phyloP scores from a whole-genome alignment of 805 yeast species.

The Yamadazyma nakazawae region DNA sequence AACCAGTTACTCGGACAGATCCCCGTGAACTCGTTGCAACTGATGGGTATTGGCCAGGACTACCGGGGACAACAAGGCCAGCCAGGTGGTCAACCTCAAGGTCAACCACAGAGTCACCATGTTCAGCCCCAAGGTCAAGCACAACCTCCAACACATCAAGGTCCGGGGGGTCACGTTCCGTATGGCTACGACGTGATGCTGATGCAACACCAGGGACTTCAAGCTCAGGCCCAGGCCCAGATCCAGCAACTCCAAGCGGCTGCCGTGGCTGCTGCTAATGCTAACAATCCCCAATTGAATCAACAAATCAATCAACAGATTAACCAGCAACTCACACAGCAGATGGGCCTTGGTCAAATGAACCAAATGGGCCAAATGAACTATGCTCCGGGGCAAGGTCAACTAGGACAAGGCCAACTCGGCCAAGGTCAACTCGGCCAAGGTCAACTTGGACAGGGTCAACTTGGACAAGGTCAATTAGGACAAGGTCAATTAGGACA shows the following conservation, averaged over 20 bases:
- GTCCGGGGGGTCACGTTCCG: not conserved
- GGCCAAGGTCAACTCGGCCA: constrained; percentile 3
- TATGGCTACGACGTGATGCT: constrained; percentile 10
- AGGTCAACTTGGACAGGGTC: not conserved
- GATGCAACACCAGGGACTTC: constrained; percentile 16
- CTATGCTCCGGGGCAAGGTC: constrained; percentile 2
- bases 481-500: not conserved
- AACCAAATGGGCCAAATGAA: constrained; percentile 3
- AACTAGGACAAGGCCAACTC: not conserved
- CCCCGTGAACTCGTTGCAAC: constrained; percentile 5
- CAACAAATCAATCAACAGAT: constrained; percentile 17
- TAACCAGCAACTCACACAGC: constrained; percentile 3
- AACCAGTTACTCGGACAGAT: constrained; percentile 6
- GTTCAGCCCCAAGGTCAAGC: constrained; percentile 10
- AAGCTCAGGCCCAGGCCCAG: constrained; percentile 13
- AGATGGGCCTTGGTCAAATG: constrained; percentile 6
- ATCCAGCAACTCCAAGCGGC: constrained; percentile 18
- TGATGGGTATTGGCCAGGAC: constrained; percentile 4
- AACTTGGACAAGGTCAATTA: constrained; percentile 1
- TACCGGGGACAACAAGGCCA: constrained; percentile 7
- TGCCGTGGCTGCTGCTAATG: constrained; percentile 14
- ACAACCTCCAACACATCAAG: constrained; percentile 12
- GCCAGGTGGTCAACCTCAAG: constrained; percentile 14
- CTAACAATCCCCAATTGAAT: constrained; percentile 12
- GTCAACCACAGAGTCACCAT: constrained; percentile 3